A percentile compares a stretch with the other conserved stretches of the same genome.
These are phyloP conservation scores for Leccinum subtestaceum DNA, from an alignment of 768 basidiomycete genomes.

Conservation along the genomic window DNA sequence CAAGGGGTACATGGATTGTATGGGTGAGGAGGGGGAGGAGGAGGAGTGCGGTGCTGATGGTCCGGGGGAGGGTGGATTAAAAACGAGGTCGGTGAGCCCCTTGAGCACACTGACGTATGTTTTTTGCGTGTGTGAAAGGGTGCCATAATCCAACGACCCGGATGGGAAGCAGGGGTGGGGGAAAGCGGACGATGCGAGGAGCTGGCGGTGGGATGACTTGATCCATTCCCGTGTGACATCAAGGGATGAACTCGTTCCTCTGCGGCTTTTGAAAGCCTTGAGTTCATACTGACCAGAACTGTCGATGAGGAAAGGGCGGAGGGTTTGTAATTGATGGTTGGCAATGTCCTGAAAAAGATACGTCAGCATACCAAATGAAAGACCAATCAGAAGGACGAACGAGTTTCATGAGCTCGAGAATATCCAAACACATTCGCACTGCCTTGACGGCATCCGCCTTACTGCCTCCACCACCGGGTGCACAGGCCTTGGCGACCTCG, in stretches of 20 bases:
- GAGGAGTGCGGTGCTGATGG: conserved; percentile 30
- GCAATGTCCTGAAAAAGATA: conserved; percentile 75
- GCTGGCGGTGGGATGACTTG: conserved; percentile 47
- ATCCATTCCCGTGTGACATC: conserved; percentile 67
- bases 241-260: conserved; percentile 44
- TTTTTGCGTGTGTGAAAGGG: conserved; percentile 41
- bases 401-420: conserved; percentile 93
- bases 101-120: conserved; percentile 55
- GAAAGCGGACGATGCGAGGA: conserved; percentile 39
- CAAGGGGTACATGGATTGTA: conserved; percentile 33
- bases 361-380: conserved; percentile 19
- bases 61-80: conserved; percentile 46
- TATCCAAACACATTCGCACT: conserved; percentile 81
- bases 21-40: conserved; percentile 26
- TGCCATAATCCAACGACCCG: conserved; percentile 41
- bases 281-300: conserved; percentile 79
- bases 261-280: conserved; percentile 66
- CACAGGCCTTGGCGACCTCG: conserved; percentile 56
- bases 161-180: conserved; percentile 44
- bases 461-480: conserved; percentile 51
- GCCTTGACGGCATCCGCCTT: conserved; percentile 68
- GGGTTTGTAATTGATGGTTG: conserved; percentile 89
- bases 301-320: conserved; percentile 86
- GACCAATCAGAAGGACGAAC: conserved; percentile 45
- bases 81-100: conserved; percentile 64